phyloP scores from a whole-genome alignment of 2,329 filamentous ascomycete species.

The Elsinoe ampelina region DNA sequence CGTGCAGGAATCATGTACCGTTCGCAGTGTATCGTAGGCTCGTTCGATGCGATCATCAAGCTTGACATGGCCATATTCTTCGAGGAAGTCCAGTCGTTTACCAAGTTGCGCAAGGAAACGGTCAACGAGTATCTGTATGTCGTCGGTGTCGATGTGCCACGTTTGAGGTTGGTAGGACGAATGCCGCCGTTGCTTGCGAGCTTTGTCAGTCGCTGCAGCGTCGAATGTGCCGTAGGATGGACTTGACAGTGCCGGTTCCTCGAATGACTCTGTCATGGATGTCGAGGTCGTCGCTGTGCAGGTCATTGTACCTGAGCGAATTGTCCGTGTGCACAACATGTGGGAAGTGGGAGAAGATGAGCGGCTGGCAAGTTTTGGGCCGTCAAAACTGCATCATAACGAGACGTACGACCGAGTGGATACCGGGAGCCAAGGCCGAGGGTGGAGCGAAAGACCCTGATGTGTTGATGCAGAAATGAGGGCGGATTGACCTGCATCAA shows the following conservation, averaged over 20 bases:
- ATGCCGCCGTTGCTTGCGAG: conserved; percentile 35
- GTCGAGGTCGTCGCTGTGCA: conserved; percentile 18
- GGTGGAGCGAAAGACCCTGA: not conserved
- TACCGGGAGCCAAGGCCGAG: not conserved
- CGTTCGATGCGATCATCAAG: conserved; percentile 76
- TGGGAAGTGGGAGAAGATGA: not conserved
- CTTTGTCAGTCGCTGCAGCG: conserved; percentile 26
- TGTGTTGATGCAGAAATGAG: not conserved
- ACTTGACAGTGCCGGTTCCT: conserved; percentile 35
- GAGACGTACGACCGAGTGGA: not conserved
- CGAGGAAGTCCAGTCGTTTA: conserved; percentile 75
- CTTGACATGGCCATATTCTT: conserved; percentile 74
- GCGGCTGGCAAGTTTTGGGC: not conserved
- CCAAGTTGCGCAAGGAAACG: conserved; percentile 79
- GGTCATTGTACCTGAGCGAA: conserved; percentile 13
- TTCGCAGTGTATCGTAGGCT: conserved; percentile 76
- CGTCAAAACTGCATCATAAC: not conserved
- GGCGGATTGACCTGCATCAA: not conserved
- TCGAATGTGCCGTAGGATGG: conserved; percentile 28
- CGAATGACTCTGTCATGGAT: conserved; percentile 28
- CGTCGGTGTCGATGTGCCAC: conserved; percentile 39
- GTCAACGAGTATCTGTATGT: conserved; percentile 50
- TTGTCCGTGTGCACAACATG: not conserved
- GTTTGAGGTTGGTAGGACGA: conserved; percentile 38
- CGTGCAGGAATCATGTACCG: conserved; percentile 79